Evolutionary conservation across 177 flowering plant genomes (phyloP).

Genomic region (Telopea speciosissima): DNA sequence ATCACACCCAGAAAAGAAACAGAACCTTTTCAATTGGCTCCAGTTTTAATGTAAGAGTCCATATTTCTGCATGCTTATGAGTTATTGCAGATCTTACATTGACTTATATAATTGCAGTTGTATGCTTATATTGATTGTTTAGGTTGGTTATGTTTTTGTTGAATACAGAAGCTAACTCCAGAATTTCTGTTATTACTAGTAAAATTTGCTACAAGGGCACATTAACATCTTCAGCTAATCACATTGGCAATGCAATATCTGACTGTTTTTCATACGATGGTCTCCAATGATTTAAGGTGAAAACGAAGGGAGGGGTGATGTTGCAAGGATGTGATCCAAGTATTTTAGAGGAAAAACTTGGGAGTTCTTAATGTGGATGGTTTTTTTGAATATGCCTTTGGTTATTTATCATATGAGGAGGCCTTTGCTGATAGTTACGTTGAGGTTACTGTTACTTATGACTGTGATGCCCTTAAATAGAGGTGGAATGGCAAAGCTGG

Average conservation of each 20-base stretch:
- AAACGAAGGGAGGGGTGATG: background rate
- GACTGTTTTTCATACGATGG: background rate
- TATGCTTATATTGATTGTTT: background rate
- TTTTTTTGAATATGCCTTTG: no score
- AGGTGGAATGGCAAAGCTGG: no score
- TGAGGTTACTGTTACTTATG: no score
- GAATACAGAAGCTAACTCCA: no score
- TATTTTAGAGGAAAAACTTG: background rate
- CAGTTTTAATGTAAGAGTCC: slow-evolving; percentile 16
- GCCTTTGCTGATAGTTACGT: background rate
- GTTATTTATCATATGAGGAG: background rate
- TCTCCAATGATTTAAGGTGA: background rate
- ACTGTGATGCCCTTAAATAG: no score
- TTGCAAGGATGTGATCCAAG: background rate
- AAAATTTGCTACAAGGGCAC: background rate
- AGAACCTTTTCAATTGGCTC: slow-evolving; percentile 12
- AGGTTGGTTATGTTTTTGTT: no score
- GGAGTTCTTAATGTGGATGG: background rate
- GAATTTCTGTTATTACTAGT: background rate
- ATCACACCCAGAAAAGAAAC: slow-evolving; percentile 20
- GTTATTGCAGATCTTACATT: background rate
- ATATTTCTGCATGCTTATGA: background rate
- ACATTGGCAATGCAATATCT: no score
- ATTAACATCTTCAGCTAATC: background rate
- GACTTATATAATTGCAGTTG: background rate